Percentiles rank a stretch among this genome's conserved stretches.
These are phyloP conservation scores for Hypericum androsaemum DNA, from an alignment of 345 rosid genomes.

Conservation along the genomic window DNA sequence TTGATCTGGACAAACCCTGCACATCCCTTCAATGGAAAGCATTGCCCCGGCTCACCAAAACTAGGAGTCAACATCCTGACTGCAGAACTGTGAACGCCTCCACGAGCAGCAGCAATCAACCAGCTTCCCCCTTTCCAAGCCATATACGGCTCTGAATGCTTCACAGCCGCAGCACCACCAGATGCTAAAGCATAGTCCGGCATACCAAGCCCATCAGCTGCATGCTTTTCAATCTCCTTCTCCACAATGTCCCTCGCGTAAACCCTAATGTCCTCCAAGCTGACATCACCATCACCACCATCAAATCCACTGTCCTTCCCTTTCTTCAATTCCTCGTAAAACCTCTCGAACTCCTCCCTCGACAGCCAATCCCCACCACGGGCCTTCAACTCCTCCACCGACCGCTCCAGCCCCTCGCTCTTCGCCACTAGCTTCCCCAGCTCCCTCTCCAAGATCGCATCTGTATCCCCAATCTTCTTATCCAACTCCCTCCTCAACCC, in stretches of 20 bases:
- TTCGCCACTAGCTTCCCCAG: conserved; percentile 45
- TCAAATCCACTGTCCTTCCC: conserved; percentile 24
- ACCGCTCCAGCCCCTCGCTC: conserved; percentile 41
- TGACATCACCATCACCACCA: conserved; percentile 22
- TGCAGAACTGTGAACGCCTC: conserved; percentile 43
- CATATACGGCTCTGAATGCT: conserved; percentile 60
- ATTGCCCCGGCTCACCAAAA: conserved; percentile 95
- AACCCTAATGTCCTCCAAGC: conserved; percentile 55
- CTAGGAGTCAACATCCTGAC: conserved; percentile 79
- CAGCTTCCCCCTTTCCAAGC: conserved; percentile 37
- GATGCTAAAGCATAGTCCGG: conserved; percentile 63
- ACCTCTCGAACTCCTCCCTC: conserved; percentile 53
- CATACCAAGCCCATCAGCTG: conserved; percentile 84
- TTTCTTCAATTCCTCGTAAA: conserved; percentile 47
- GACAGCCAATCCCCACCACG: conserved; percentile 34
- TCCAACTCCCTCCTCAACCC: conserved; percentile 38
- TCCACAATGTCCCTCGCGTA: conserved; percentile 69
- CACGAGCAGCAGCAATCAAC: conserved; percentile 19
- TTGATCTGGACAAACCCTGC: conserved; percentile 68
- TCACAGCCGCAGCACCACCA: conserved; percentile 59
- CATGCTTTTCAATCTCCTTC: conserved; percentile 87
- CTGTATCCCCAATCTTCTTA: conserved; percentile 33
- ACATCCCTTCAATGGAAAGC: conserved; percentile 78
- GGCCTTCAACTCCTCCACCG: conserved; percentile 48
- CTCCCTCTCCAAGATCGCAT: conserved; percentile 25